Evolutionary conservation across 345 rosid species (phyloP).

Genomic region (Brassica incana): DNA sequence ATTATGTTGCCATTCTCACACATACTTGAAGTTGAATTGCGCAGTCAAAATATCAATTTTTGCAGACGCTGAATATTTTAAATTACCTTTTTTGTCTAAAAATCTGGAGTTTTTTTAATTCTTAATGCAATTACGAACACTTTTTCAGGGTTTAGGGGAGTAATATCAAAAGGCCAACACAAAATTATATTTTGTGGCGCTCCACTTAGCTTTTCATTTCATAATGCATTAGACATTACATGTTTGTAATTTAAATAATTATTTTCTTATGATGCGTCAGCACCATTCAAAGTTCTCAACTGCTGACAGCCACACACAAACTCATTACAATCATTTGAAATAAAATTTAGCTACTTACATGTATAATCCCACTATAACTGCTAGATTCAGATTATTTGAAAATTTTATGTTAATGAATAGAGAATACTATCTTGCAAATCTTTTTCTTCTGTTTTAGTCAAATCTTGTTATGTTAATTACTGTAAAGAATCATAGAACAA

Average conservation of each 20-base stretch:
- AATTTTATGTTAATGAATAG: background rate
- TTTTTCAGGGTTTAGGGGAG: conserved; percentile 9
- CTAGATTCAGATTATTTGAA: background rate
- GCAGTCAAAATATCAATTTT: conserved; percentile 15
- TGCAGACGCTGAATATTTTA: conserved; percentile 6
- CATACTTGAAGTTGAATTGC: conserved; percentile 1
- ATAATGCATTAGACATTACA: background rate
- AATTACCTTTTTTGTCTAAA: background rate
- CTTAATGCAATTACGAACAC: conserved; percentile 1
- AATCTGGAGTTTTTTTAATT: background rate
- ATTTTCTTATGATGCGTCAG: background rate
- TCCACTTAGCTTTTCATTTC: conserved; percentile 28
- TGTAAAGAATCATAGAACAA: background rate
- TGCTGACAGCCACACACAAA: background rate
- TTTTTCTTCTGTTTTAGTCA: background rate
- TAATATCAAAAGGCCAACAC: conserved; percentile 22
- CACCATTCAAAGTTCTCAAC: background rate
- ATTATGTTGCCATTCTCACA: conserved; percentile 12
- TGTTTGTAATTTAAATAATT: background rate
- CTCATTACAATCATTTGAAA: background rate
- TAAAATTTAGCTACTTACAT: background rate
- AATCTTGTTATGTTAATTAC: background rate
- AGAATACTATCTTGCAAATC: conserved; percentile 10
- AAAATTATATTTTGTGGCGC: conserved; percentile 23
- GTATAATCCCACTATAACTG: background rate